phyloP scores from a whole-genome alignment of 176 grass and related monocot genomes.

The Carex parvula region DNA sequence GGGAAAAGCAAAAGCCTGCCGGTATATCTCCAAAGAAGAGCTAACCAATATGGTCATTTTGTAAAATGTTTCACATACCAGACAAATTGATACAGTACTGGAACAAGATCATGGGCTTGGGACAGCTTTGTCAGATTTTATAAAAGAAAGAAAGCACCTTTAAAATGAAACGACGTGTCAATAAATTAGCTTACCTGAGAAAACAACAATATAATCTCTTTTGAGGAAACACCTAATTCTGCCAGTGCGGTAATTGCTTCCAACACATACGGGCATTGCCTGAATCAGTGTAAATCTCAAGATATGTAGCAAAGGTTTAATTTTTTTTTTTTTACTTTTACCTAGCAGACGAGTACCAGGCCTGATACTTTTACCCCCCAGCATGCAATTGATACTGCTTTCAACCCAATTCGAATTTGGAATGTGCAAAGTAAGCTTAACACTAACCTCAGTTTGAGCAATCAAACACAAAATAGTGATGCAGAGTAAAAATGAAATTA shows the following conservation, averaged over 20 bases:
- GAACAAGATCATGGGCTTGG: not conserved
- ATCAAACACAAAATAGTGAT: not conserved
- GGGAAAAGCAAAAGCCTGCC: not conserved
- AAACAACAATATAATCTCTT: conserved; percentile 78
- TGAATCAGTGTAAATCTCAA: conserved; percentile 16
- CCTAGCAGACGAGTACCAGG: not conserved
- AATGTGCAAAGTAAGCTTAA: conserved; percentile 7
- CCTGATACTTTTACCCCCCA: not conserved
- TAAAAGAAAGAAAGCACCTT: not conserved
- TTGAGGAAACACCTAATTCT: conserved; percentile 79
- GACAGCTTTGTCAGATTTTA: not conserved
- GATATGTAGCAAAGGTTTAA: not conserved
- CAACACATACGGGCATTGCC: conserved; percentile 85
- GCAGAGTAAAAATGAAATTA: not conserved
- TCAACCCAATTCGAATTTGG: not conserved
- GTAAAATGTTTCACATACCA: not conserved
- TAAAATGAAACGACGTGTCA: conserved; percentile 2
- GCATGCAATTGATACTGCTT: not conserved
- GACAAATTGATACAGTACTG: not conserved
- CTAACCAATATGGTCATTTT: not conserved
- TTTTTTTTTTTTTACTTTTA: not conserved
- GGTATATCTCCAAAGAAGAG: not conserved
- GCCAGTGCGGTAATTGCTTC: conserved; percentile 87
- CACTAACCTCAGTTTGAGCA: conserved; percentile 11
- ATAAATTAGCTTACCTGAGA: conserved; percentile 51